These are phyloP conservation scores for Colletotrichum lentis DNA, from an alignment of 2,329 filamentous ascomycete genomes.

Conservation along the genomic window DNA sequence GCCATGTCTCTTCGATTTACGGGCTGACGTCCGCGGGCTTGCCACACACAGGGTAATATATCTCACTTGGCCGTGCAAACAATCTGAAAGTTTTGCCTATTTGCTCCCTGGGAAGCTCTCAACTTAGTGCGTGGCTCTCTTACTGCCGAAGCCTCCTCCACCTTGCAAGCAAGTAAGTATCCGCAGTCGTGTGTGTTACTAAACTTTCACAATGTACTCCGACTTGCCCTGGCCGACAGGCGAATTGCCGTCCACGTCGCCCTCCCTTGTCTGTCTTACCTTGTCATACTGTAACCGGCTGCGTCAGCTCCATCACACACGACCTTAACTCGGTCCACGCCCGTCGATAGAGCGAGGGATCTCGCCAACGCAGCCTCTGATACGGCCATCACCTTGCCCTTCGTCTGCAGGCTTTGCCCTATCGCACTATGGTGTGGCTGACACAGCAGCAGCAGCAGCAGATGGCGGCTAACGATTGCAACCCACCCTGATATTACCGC, in stretches of 20 bases:
- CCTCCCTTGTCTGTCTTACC: neutral
- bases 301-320: slow-evolving; percentile 1
- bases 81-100: neutral
- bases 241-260: neutral
- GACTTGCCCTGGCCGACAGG: slow-evolving; percentile 10
- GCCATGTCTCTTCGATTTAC: neutral
- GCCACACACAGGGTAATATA: too few species aligned
- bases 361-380: neutral
- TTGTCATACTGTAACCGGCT: neutral
- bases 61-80: neutral
- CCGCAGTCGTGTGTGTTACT: slow-evolving; percentile 1
- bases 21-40: too few species aligned
- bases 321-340: slow-evolving; percentile 6
- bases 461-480: neutral
- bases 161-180: slow-evolving; percentile 11
- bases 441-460: neutral
- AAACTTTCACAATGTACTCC: slow-evolving; percentile 2
- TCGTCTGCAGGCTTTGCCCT: neutral
- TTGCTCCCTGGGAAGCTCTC: neutral
- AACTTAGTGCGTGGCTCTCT: neutral
- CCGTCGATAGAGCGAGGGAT: neutral
- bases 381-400: neutral
- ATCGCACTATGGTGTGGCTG: neutral
- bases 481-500: neutral
- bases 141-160: too few species aligned